Conservation (phyloP, 1,284 basidiomycete genomes). For the Melampsora americana region DNA sequence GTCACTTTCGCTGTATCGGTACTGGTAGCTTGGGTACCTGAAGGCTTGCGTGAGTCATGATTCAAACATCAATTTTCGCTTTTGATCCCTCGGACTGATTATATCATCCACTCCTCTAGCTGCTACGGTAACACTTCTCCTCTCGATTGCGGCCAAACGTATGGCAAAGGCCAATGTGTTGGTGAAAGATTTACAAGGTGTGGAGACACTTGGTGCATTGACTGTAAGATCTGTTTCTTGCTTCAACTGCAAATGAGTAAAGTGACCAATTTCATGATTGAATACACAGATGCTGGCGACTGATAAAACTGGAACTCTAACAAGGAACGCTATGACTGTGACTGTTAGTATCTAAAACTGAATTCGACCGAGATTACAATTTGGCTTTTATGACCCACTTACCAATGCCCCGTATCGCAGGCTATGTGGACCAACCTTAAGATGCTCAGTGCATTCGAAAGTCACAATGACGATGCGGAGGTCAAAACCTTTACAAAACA, state of each 20-base stretch:
- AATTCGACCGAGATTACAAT: slow-evolving; percentile 42
- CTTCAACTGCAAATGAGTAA: slow-evolving; percentile 21
- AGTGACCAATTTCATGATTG: neutral
- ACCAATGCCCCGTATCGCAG: slow-evolving; percentile 60
- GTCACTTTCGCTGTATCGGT: slow-evolving; percentile 69
- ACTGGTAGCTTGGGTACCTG: slow-evolving; percentile 67
- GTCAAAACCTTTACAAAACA: slow-evolving; percentile 60
- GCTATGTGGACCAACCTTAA: slow-evolving; percentile 20
- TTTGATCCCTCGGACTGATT: slow-evolving; percentile 58
- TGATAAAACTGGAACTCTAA: slow-evolving; percentile 72
- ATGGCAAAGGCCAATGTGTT: slow-evolving; percentile 70
- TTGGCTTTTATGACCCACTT: slow-evolving; percentile 65
- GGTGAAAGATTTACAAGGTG: slow-evolving; percentile 67
- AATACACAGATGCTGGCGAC: slow-evolving; percentile 65
- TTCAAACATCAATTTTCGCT: neutral
- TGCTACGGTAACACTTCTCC: slow-evolving; percentile 66
- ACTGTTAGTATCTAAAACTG: slow-evolving; percentile 40
- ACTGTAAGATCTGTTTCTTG: slow-evolving; percentile 45
- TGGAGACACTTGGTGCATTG: slow-evolving; percentile 65
- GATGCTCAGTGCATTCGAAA: slow-evolving; percentile 53
- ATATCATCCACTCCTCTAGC: slow-evolving; percentile 48
- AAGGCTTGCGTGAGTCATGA: slow-evolving; percentile 53
- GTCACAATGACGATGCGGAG: slow-evolving; percentile 64
- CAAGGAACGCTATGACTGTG: slow-evolving; percentile 70
- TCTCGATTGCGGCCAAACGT: slow-evolving; percentile 68